Conservation (phyloP, 2,329 filamentous ascomycete species). For the Aspergillus caelatus region DNA sequence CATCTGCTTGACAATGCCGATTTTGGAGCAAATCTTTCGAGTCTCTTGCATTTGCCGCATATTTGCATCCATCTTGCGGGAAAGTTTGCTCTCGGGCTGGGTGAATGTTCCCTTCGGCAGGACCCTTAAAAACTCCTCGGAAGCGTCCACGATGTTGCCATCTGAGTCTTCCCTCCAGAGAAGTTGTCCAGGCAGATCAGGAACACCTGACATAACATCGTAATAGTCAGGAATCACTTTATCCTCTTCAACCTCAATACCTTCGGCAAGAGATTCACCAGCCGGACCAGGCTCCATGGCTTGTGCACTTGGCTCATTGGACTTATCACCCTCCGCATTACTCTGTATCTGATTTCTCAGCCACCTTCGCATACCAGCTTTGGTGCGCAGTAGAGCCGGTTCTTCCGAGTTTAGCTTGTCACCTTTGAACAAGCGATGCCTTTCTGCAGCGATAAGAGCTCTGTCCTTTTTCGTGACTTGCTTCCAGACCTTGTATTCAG, state of each 20-base stretch:
- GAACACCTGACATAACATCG: constrained; percentile 80
- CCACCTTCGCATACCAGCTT: constrained; percentile 87
- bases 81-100: constrained; percentile 72
- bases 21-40: constrained; percentile 91
- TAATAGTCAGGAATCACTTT: constrained; percentile 92
- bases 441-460: constrained; percentile 80
- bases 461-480: constrained; percentile 97
- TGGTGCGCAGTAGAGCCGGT: constrained; percentile 80
- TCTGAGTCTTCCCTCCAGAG: constrained; percentile 89
- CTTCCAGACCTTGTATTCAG: constrained; percentile 97
- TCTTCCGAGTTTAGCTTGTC: constrained; percentile 85
- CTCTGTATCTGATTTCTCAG: constrained; percentile 76
- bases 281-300: constrained; percentile 53
- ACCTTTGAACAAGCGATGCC: constrained; percentile 81
- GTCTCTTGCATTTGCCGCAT: constrained; percentile 96
- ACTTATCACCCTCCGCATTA: constrained; percentile 55
- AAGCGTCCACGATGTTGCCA: constrained; percentile 84
- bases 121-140: constrained; percentile 79
- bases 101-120: constrained; percentile 75
- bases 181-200: constrained; percentile 76
- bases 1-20: constrained; percentile 99
- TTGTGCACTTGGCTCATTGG: constrained; percentile 48
- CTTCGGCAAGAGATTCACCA: constrained; percentile 83
- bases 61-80: constrained; percentile 83
- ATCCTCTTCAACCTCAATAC: constrained; percentile 88